Base-by-base conservation (phyloP, 2,329 filamentous ascomycete species). In the Venturia carpophila region DNA sequence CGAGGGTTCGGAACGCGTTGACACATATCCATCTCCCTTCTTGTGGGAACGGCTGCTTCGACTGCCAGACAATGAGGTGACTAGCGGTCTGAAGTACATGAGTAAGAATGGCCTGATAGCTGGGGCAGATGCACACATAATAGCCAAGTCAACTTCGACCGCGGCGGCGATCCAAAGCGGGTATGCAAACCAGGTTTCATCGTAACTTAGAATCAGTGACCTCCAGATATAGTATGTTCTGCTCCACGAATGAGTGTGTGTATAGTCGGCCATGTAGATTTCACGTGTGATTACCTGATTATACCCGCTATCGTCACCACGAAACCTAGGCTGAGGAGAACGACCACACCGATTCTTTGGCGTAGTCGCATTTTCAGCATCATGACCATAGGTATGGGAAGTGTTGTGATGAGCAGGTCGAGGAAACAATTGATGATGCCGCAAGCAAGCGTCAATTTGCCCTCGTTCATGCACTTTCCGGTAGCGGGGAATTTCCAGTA, bases 111-210 rank as follows among this genome's bases (percentile, higher is more conserved):
- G 65, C n/a, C 65, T 64, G 13, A 67, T 19, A 10, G 55, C 62
- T 9, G 65, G 65, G 5, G 64, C 65, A 30, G 64, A 67, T 17
- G 65, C 65, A 30, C 63, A 65, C 2, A 79, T 76, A n/a, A 80
- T 74, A 11, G 76, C 78, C 7, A 80, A 67, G 66, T 80, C 77
- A 10, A 80, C 76, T 68, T 80, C 79, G 2, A 80, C 74, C 0
- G 77, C 75, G 5, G 78, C 77, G 55, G 74, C 74, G n/a, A 80
- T 79, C 77, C 78, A 80, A 0, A 80, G 69, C 6, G 77, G 76
- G 70, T 78, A 79, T 5, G 76, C 72, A 64, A 73, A 76, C 79
- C 78, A 80, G 2, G 77, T 79, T 64, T 74, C 73, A 63, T 80
- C 79, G 66, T 76, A 79, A 63, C 73, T 76, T 2, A 67, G 68